Evolutionary conservation across 2,329 filamentous ascomycete species (phyloP).

Genomic region (Colletotrichum sp.): DNA sequence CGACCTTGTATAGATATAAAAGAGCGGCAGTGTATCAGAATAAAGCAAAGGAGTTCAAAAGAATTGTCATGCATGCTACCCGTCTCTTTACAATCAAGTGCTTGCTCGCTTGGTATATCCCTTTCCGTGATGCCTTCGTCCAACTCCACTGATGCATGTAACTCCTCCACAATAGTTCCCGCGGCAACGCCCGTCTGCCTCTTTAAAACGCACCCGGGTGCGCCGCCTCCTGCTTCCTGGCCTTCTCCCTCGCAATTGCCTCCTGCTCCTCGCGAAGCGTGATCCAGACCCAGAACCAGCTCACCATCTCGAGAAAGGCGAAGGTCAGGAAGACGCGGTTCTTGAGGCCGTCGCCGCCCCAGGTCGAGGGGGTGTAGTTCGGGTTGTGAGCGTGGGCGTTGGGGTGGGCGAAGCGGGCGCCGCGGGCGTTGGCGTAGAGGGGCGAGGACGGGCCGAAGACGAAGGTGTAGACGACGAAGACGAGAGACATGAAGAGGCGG

Average conservation of each 20-base stretch:
- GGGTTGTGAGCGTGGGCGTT: conserved; percentile 36
- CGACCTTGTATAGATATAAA: background rate
- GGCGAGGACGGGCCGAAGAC: conserved; percentile 60
- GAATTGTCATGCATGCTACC: background rate
- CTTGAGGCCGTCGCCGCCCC: conserved; percentile 73
- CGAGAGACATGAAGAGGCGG: conserved; percentile 68
- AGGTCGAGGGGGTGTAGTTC: conserved; percentile 42
- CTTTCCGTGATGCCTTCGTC: background rate
- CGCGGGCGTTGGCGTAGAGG: conserved; percentile 40
- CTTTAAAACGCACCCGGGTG: background rate
- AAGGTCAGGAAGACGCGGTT: conserved; percentile 87
- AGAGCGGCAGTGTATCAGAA: background rate
- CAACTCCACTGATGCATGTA: background rate
- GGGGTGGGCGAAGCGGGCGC: conserved; percentile 40
- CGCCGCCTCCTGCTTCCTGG: conserved; percentile 28
- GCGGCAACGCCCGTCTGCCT: no score
- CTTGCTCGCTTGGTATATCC: background rate
- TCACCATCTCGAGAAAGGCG: conserved; percentile 80
- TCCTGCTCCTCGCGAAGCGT: conserved; percentile 70
- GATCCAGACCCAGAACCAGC: conserved; percentile 87
- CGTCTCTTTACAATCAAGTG: background rate
- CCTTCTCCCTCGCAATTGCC: conserved; percentile 44
- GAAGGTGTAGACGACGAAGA: conserved; percentile 68
- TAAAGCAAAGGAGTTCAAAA: background rate
- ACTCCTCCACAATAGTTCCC: background rate